phyloP scores from a whole-genome alignment of 495 filamentous ascomycete species.

The Penicillium soppii region DNA sequence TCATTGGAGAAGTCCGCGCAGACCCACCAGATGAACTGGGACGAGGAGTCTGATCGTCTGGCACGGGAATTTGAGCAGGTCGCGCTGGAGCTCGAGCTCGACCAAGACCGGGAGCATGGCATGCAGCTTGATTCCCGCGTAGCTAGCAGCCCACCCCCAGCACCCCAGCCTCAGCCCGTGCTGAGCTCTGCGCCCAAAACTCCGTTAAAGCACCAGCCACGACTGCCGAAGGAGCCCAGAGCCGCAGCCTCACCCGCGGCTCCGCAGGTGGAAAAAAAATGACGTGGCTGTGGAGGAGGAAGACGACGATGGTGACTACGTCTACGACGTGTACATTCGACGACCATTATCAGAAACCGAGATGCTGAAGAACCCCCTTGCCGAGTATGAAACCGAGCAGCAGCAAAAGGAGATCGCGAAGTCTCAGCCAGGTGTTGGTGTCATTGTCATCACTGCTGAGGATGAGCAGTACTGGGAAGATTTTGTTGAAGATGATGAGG shows the following conservation, averaged over 20 bases:
- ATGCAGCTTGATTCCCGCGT: constrained; percentile 16
- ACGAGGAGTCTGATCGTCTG: constrained; percentile 44
- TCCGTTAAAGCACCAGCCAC: constrained; percentile 40
- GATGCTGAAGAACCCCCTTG: constrained; percentile 33
- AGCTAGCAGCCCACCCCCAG: not conserved
- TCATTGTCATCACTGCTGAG: constrained; percentile 59
- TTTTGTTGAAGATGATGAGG: constrained; percentile 54
- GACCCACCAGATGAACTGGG: constrained; percentile 36
- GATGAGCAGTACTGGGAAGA: constrained; percentile 58
- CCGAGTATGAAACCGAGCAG: constrained; percentile 30
- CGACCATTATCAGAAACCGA: constrained; percentile 33
- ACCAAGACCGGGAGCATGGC: constrained; percentile 13
- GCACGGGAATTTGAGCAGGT: constrained; percentile 47
- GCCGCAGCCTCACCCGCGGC: constrained; percentile 14
- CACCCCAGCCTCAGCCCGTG: not conserved
- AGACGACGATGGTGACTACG: constrained; percentile 55
- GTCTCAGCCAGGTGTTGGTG: constrained; percentile 46
- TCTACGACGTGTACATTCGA: constrained; percentile 64
- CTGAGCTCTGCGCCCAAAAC: constrained; percentile 22
- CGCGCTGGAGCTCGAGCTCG: constrained; percentile 41
- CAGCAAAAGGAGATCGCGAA: constrained; percentile 31
- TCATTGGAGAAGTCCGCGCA: constrained; percentile 34
- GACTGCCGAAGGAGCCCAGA: constrained; percentile 33
- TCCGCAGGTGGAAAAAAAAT: not conserved
- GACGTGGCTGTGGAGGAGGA: constrained; percentile 20